These are phyloP conservation scores for Candolleomyces eurysporus DNA, from an alignment of 768 basidiomycete species.

Conservation along the genomic window DNA sequence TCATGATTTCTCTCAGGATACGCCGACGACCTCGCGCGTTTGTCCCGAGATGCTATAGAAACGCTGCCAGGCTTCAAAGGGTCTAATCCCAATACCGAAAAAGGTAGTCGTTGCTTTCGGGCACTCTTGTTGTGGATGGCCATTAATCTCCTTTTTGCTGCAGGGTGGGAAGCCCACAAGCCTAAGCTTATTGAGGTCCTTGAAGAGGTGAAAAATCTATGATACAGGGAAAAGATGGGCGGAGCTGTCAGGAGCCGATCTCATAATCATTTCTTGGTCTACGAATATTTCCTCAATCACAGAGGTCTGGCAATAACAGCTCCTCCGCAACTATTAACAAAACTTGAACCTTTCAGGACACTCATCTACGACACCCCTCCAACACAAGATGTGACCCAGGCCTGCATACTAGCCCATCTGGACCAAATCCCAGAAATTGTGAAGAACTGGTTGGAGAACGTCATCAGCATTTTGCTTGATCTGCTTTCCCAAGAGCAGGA, in stretches of 20 bases:
- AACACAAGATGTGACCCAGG: not conserved
- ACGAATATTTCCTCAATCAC: not conserved
- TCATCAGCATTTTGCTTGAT: not conserved
- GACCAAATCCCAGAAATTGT: not conserved
- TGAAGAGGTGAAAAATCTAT: not conserved
- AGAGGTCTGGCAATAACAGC: not conserved
- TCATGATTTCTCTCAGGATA: not conserved
- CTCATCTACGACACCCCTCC: not conserved
- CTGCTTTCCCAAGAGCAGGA: not conserved
- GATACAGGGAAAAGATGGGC: not conserved
- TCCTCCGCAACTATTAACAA: not conserved
- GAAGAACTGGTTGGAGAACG: not conserved
- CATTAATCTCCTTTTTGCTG: not conserved
- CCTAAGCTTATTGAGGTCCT: not conserved
- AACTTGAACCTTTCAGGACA: conserved; percentile 3
- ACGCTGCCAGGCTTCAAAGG: not conserved
- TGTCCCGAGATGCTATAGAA: not conserved
- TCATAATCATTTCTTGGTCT: not conserved
- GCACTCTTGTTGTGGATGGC: not conserved
- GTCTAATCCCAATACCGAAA: not conserved
- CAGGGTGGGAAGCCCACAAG: not conserved
- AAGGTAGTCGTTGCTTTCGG: not conserved
- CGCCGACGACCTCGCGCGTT: not conserved
- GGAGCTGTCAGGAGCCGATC: not conserved
- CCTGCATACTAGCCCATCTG: not conserved